phyloP scores from a whole-genome alignment of 352 stramenopile species.

The Plasmopara viticola region DNA sequence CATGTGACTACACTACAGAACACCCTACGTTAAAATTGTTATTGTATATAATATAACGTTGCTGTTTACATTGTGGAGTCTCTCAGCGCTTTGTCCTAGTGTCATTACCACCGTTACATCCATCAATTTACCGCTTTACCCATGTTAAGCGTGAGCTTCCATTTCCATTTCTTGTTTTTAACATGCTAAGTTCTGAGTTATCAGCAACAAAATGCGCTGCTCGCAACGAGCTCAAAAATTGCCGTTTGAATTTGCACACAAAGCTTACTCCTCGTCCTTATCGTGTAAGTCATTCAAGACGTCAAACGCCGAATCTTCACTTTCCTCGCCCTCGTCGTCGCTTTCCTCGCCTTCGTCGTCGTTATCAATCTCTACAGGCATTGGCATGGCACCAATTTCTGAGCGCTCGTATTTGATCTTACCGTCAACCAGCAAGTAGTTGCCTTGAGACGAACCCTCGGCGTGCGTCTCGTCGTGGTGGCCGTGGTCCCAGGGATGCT shows the following conservation, averaged over 20 bases:
- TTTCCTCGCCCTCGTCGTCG: slow-evolving; percentile 13
- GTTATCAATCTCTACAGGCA: slow-evolving; percentile 42
- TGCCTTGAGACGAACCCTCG: slow-evolving; percentile 28
- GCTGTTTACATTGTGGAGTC: slow-evolving; percentile 4
- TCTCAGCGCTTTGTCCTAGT: background rate
- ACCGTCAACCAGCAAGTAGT: slow-evolving; percentile 35
- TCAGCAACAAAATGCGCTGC: background rate
- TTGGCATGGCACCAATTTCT: slow-evolving; percentile 59
- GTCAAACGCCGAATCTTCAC: slow-evolving; percentile 1
- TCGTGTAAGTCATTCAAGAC: slow-evolving; percentile 23
- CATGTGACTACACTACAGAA: slow-evolving; percentile 18
- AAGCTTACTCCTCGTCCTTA: slow-evolving; percentile 21
- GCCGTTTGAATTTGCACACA: background rate
- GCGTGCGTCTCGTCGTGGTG: slow-evolving; percentile 42
- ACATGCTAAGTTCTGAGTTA: background rate
- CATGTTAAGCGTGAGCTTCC: too few relatives aligned
- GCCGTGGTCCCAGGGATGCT: slow-evolving; percentile 81
- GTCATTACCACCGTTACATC: too few relatives aligned
- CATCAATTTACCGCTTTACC: too few relatives aligned
- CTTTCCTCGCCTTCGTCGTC: slow-evolving; percentile 7
- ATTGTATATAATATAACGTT: slow-evolving; percentile 21
- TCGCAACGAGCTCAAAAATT: background rate
- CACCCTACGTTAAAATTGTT: background rate
- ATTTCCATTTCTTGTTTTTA: too few relatives aligned
- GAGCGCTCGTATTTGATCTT: slow-evolving; percentile 58